phyloP scores from a whole-genome alignment of 768 basidiomycete species.

The Chalciporus piperatus region DNA sequence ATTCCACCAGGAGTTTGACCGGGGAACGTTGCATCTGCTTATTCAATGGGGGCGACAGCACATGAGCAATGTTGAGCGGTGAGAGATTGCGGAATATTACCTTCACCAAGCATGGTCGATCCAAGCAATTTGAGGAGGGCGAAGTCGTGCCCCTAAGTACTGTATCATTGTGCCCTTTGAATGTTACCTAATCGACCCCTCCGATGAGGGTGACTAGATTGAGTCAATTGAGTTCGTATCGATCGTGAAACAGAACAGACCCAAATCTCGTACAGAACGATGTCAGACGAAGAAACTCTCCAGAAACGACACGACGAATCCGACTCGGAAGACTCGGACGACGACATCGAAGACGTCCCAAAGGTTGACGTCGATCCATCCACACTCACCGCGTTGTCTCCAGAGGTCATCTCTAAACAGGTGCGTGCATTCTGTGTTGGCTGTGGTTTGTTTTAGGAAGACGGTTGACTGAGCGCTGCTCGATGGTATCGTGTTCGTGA shows the following conservation, averaged over 20 bases:
- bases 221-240: constrained; percentile 9
- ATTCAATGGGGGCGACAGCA: too few species aligned
- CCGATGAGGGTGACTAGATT: constrained; percentile 6
- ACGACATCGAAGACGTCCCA: constrained; percentile 51
- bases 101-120: constrained; percentile 31
- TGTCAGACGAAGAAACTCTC: constrained; percentile 69
- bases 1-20: constrained; percentile 31
- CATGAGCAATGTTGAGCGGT: too few species aligned
- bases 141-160: too few species aligned
- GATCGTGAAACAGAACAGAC: constrained; percentile 9
- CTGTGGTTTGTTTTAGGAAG: too few species aligned
- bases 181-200: constrained; percentile 17
- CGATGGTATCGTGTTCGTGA: neutral
- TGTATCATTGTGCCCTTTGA: too few species aligned
- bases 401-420: constrained; percentile 89
- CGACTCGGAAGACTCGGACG: constrained; percentile 68
- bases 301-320: constrained; percentile 66
- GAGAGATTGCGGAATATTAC: constrained; percentile 10
- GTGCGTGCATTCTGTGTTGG: constrained; percentile 49
- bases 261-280: constrained; percentile 25
- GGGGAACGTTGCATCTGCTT: constrained; percentile 42
- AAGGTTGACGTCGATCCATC: constrained; percentile 76
- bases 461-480: neutral
- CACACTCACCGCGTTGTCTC: constrained; percentile 83
- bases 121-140: too few species aligned